A percentile compares a stretch with the other conserved stretches of the same genome.
These are phyloP conservation scores for Chlamydomonas sp. DNA, from an alignment of 139 green algal genomes.

Conservation along the genomic window DNA sequence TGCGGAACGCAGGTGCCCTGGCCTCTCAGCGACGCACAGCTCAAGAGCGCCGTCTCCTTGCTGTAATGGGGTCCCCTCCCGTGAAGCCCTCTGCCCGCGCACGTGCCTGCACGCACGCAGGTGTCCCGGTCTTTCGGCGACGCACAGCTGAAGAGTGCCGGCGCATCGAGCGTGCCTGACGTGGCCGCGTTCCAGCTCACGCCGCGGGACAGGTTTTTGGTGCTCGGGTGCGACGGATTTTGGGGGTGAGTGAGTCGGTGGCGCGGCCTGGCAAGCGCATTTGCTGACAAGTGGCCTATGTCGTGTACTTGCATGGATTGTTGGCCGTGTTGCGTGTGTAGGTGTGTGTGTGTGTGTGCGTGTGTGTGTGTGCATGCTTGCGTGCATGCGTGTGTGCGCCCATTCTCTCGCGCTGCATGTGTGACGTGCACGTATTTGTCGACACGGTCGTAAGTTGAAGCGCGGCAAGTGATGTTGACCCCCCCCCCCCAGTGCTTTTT, in stretches of 20 bases:
- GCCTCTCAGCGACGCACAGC: background rate
- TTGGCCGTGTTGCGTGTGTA: conserved; percentile 3
- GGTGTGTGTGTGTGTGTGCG: background rate
- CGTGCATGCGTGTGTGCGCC: background rate
- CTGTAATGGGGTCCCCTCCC: too few species aligned
- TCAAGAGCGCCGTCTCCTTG: too few species aligned
- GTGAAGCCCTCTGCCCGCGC: background rate
- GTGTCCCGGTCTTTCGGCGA: background rate
- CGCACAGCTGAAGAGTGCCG: background rate
- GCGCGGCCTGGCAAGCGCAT: background rate
- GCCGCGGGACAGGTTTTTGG: conserved; percentile 45
- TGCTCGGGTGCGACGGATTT: conserved; percentile 58
- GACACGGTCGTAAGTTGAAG: background rate
- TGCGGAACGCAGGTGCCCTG: background rate
- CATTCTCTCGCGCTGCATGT: too few species aligned
- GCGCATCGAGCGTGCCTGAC: conserved; percentile 20
- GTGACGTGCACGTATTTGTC: background rate
- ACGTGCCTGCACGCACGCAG: background rate
- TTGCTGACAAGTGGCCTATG: background rate
- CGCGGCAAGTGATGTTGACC: too few species aligned
- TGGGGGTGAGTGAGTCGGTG: conserved; percentile 26
- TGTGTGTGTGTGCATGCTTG: background rate
- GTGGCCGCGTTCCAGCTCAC: conserved; percentile 36
- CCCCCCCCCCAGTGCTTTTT: too few species aligned
- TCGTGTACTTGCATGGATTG: too few species aligned